Conservation (phyloP, 305 asterid species). For the Rubia tinctorum region DNA sequence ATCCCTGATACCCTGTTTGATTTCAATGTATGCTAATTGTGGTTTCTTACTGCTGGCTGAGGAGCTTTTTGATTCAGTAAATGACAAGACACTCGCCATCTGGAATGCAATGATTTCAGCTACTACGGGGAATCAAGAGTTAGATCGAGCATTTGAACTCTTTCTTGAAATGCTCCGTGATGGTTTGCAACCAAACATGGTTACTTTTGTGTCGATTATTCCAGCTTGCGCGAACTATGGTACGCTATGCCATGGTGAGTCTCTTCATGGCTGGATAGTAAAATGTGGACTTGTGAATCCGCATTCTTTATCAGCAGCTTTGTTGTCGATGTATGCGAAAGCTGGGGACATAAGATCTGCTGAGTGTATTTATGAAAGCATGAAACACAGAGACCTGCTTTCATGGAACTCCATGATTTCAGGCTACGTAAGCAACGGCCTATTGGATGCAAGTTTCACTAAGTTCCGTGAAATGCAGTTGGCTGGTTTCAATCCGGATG, state of each 20-base stretch:
- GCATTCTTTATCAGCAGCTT: constrained; percentile 43
- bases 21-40: constrained; percentile 48
- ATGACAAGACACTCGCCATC: constrained; percentile 26
- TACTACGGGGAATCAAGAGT: constrained; percentile 34
- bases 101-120: constrained; percentile 64
- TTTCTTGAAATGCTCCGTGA: constrained; percentile 32
- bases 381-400: constrained; percentile 27
- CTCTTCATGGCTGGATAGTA: constrained; percentile 43
- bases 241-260: constrained; percentile 25
- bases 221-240: constrained; percentile 40
- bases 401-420: constrained; percentile 68
- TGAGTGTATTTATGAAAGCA: constrained; percentile 34
- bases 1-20: constrained; percentile 43
- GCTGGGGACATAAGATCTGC: constrained; percentile 45
- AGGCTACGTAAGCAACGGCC: constrained; percentile 39
- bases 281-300: constrained; percentile 45
- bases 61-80: constrained; percentile 31
- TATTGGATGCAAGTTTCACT: constrained; percentile 33
- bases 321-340: constrained; percentile 52
- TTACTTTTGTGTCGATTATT: constrained; percentile 55
- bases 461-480: constrained; percentile 46
- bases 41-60: constrained; percentile 39
- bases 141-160: constrained; percentile 33
- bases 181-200: constrained; percentile 38
- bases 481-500: constrained; percentile 53